phyloP scores from a whole-genome alignment of 108 stramenopile genomes.

The Cylindrotheca closterium region DNA sequence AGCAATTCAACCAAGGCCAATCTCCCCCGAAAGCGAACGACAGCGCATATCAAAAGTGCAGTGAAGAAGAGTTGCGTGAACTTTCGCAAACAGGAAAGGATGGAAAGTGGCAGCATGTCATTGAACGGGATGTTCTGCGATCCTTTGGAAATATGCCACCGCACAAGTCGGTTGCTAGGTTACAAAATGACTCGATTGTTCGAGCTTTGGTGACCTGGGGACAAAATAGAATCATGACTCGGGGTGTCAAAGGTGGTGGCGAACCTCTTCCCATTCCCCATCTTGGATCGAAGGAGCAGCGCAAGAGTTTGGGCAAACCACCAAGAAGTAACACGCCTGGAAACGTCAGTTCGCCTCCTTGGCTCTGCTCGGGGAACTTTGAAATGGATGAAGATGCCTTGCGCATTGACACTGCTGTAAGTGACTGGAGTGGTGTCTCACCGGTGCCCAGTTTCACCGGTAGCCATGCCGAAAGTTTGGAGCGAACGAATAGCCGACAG shows the following conservation, averaged over 20 bases:
- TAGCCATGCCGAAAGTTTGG: conserved; percentile 14
- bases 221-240: conserved; percentile 64
- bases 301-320: conserved; percentile 17
- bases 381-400: conserved; percentile 21
- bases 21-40: background rate
- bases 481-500: background rate
- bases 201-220: conserved; percentile 85
- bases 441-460: conserved; percentile 62
- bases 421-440: conserved; percentile 84
- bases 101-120: conserved; percentile 81
- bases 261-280: conserved; percentile 35
- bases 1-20: conserved; percentile 45
- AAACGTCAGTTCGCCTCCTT: conserved; percentile 51
- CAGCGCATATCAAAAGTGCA: background rate
- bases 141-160: conserved; percentile 90
- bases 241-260: conserved; percentile 54
- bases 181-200: conserved; percentile 79
- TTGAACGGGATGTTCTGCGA: conserved; percentile 76
- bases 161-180: conserved; percentile 75
- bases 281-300: conserved; percentile 23
- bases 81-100: conserved; percentile 54
- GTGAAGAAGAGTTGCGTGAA: conserved; percentile 20
- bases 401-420: conserved; percentile 45
- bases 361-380: conserved; percentile 30
- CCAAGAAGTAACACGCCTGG: background rate